A percentile compares a stretch with the other conserved stretches of the same genome.
These are phyloP conservation scores for Mortierella sp. DNA, from an alignment of 371 early-diverging fungal species.

Conservation along the genomic window DNA sequence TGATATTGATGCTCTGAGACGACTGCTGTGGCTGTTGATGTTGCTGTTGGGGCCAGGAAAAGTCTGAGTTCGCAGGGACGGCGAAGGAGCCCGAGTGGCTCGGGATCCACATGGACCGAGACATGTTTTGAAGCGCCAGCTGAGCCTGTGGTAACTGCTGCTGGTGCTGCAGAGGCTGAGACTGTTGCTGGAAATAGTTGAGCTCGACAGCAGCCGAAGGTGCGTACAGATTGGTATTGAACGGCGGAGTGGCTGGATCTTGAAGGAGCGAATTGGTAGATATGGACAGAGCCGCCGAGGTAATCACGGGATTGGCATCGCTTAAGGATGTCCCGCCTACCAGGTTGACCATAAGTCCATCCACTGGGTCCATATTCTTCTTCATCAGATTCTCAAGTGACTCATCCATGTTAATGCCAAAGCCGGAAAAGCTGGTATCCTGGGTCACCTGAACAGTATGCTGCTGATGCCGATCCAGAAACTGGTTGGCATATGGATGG, in stretches of 20 bases:
- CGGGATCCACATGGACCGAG: conserved; percentile 35
- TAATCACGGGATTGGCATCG: background rate
- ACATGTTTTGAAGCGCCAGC: conserved; percentile 12
- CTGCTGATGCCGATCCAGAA: background rate
- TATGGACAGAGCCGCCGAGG: background rate
- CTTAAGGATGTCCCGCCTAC: background rate
- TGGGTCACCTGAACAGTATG: conserved; percentile 2
- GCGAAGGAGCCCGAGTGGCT: conserved; percentile 26
- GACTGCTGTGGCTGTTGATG: conserved; percentile 21
- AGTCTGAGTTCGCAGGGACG: conserved; percentile 14
- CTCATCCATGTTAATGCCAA: conserved; percentile 32
- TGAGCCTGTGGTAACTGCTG: background rate
- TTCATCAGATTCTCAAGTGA: conserved; percentile 43
- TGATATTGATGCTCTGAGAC: conserved; percentile 40
- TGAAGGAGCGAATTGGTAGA: conserved; percentile 1
- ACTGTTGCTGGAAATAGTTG: conserved; percentile 11
- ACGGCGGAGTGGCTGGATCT: background rate
- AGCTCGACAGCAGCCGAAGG: background rate
- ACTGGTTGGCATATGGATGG: conserved; percentile 1
- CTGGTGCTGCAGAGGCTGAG: conserved; percentile 13
- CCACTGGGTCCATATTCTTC: conserved; percentile 28
- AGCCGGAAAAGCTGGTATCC: conserved; percentile 1
- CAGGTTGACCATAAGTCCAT: conserved; percentile 6
- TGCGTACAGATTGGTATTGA: background rate
- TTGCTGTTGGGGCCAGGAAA: conserved; percentile 15